Conservation (phyloP, 441 rosid species). For the Populus hybrid region DNA sequence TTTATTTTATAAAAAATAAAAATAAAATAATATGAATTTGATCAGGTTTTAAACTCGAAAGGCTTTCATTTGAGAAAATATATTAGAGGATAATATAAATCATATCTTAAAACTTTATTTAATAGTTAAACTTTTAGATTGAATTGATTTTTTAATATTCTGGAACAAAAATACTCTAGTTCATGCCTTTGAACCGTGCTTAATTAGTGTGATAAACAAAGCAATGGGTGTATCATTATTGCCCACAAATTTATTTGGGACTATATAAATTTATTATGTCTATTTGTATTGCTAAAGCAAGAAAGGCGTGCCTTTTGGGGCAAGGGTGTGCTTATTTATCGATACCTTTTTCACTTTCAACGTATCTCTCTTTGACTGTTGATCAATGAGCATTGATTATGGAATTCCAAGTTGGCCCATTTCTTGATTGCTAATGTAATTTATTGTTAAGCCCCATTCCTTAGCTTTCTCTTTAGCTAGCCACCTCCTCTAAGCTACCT, state of each 20-base stretch:
- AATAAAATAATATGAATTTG: too few relatives aligned
- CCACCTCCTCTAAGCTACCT: constrained; percentile 32
- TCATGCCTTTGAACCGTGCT: constrained; percentile 12
- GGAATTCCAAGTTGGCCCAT: constrained; percentile 28
- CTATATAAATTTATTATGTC: constrained; percentile 20
- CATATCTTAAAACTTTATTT: too few relatives aligned
- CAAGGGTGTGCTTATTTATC: constrained; percentile 14
- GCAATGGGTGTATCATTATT: constrained; percentile 29
- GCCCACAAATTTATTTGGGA: constrained; percentile 21
- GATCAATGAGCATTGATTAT: constrained; percentile 22
- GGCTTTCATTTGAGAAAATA: too few relatives aligned
- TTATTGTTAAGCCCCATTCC: constrained; percentile 35
- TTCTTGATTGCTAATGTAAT: constrained; percentile 27
- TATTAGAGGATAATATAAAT: too few relatives aligned
- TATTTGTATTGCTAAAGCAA: constrained; percentile 18
- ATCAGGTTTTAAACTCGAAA: too few relatives aligned
- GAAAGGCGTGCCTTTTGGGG: constrained; percentile 36
- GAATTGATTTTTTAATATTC: neutral
- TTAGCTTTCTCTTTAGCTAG: constrained; percentile 26
- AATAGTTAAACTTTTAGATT: too few relatives aligned
- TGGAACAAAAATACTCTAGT: constrained; percentile 4
- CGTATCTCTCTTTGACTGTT: constrained; percentile 46
- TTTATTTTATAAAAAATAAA: too few relatives aligned
- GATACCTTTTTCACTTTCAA: constrained; percentile 15
- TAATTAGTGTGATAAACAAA: constrained; percentile 6